Evolutionary conservation across 2,329 filamentous ascomycete genomes (phyloP), one percentile per base, ranked within the genome.

Genomic region (Fusarium sp.): DNA sequence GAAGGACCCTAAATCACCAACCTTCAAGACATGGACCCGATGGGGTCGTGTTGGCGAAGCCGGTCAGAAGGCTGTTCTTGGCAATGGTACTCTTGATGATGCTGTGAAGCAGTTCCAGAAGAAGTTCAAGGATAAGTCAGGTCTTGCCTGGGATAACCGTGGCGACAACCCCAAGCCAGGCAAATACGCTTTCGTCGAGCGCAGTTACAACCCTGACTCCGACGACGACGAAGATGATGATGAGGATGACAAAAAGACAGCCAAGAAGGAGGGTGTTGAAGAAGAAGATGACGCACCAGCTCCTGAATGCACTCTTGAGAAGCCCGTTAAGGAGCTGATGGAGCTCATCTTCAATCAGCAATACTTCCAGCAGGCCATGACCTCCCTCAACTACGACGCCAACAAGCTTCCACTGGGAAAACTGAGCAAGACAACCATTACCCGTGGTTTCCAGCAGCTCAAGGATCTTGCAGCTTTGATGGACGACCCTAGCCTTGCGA

Each of bases 381-480:
- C 75, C 2, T 79, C 83, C 2, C 79, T 92, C 64, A 90, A 90
- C 64, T 92, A 92, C 66, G 88, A 92, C 65, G 80, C 84, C 9
- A 81, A 89, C 62, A 96, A 96, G 73, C 79, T 96, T 36, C 92
- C 92, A 0, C 79, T 96, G 1, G 93, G 92, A 5, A 96, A 95
- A 72, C 82, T 96, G 21, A 92, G 90, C 79, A 92, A 93, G 69
- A 77, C 83, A 11, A 95, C 91, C 17, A 89, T 96, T 64, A 83
- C 81, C 25, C 82, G 84, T 13, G 93, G 92, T 8, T 96, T 91
- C 71, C 84, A 92, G 69, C 81, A 87, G 7, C 80, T 97, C 49
- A 94, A 95, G 70, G 85, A 92, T 35, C 80, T 96, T 4, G 84
- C 90, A 1, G 85, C 82, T 4, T 76, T 93, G 4, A 75, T 94